A percentile compares a stretch with the other conserved stretches of the same genome.
phyloP scores from a whole-genome alignment of 441 rosid genomes.

The Gossypium schwendimanii region DNA sequence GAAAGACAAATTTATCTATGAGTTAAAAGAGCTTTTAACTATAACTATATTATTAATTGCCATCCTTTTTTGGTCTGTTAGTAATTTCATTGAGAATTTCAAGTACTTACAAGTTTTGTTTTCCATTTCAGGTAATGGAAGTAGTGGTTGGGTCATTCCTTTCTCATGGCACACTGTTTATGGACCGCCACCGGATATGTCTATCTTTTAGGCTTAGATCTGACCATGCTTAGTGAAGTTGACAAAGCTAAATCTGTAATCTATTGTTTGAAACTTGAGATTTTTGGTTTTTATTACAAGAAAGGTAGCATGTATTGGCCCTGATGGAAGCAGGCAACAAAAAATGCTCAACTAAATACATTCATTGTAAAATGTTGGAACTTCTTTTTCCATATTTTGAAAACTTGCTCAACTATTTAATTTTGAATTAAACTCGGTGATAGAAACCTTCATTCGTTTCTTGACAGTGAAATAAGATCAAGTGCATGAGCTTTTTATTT shows the following conservation, averaged over 20 bases:
- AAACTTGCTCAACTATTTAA: neutral
- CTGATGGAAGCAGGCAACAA: neutral
- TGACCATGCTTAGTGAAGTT: neutral
- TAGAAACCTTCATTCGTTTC: neutral
- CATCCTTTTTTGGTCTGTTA: neutral
- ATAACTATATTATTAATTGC: neutral
- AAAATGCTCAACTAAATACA: neutral
- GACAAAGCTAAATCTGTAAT: neutral
- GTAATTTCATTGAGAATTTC: neutral
- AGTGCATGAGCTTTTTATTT: too few species aligned
- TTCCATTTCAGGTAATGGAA: conserved; percentile 40
- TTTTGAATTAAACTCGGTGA: neutral
- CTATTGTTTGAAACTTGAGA: neutral
- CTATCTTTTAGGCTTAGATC: conserved; percentile 47
- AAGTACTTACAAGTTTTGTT: neutral
- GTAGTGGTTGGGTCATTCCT: conserved; percentile 54
- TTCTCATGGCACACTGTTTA: conserved; percentile 75
- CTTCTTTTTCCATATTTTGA: neutral
- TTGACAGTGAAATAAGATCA: neutral
- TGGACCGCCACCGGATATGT: conserved; percentile 81
- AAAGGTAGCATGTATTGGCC: neutral
- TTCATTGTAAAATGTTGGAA: neutral
- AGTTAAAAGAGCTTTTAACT: neutral
- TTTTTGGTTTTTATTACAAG: neutral
- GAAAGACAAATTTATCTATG: neutral